These are phyloP conservation scores for Cytospora leucostoma DNA, from an alignment of 2,329 filamentous ascomycete genomes.

Conservation along the genomic window DNA sequence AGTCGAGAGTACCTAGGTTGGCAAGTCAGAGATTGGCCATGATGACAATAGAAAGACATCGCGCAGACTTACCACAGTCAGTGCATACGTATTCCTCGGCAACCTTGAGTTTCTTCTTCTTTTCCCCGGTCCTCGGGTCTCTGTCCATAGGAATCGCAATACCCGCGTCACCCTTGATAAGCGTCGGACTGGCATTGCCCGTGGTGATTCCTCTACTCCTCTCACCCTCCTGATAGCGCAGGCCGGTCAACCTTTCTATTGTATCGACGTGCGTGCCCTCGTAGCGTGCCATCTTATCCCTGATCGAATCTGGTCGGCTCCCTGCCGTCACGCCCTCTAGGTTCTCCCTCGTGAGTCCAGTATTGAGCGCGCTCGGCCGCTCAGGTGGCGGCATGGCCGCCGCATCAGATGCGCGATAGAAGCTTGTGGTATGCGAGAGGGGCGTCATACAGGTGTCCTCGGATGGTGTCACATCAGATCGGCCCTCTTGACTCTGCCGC, in stretches of 20 bases:
- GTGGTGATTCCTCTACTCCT: slow-evolving; percentile 85
- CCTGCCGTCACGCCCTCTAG: slow-evolving; percentile 70
- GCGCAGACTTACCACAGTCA: slow-evolving; percentile 71
- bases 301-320: slow-evolving; percentile 71
- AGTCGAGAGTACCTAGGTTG: slow-evolving; percentile 72
- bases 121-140: slow-evolving; percentile 69
- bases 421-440: slow-evolving; percentile 30
- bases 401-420: slow-evolving; percentile 41
- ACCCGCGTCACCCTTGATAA: slow-evolving; percentile 83
- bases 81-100: slow-evolving; percentile 91
- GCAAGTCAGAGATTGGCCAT: slow-evolving; percentile 10
- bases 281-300: slow-evolving; percentile 82
- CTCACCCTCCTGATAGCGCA: slow-evolving; percentile 87
- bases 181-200: slow-evolving; percentile 74
- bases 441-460: slow-evolving; percentile 46
- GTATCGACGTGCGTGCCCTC: slow-evolving; percentile 79
- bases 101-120: slow-evolving; percentile 86
- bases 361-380: slow-evolving; percentile 62
- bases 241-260: slow-evolving; percentile 89
- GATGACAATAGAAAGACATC: neutral
- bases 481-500: slow-evolving; percentile 58
- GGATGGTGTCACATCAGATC: slow-evolving; percentile 55
- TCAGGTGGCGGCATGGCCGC: slow-evolving; percentile 68
- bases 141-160: slow-evolving; percentile 82
- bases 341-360: slow-evolving; percentile 75